Percentiles rank a stretch among this genome's conserved stretches.
phyloP scores from a whole-genome alignment of 352 stramenopile species.

The Globisporangium polare region DNA sequence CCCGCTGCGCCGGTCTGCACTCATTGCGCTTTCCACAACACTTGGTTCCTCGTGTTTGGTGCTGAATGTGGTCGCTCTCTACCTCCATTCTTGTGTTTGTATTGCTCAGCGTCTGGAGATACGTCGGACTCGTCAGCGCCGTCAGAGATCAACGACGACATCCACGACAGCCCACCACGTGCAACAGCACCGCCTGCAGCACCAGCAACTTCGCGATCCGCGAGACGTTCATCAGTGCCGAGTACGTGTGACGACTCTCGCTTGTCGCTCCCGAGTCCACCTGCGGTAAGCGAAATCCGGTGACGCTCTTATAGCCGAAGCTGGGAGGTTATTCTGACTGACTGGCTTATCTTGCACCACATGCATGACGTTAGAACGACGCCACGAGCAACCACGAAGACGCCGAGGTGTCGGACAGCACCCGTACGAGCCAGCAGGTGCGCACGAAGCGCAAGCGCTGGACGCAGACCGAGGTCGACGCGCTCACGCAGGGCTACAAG shows the following conservation, averaged over 20 bases:
- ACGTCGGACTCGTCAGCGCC: slow-evolving; percentile 2
- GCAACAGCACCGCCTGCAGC: neutral
- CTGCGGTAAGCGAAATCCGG: neutral
- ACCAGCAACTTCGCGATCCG: neutral
- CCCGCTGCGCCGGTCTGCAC: no score
- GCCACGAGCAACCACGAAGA: slow-evolving; percentile 11
- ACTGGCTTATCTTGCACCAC: neutral
- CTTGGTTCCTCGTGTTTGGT: neutral
- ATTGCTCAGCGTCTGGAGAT: slow-evolving; percentile 5
- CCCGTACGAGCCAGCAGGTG: slow-evolving; percentile 13
- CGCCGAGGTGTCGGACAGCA: neutral
- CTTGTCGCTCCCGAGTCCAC: neutral
- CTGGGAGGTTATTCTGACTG: neutral
- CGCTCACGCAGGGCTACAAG: slow-evolving; percentile 53
- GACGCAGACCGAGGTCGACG: slow-evolving; percentile 48
- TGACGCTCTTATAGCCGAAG: neutral
- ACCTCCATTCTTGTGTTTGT: no score
- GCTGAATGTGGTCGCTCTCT: no score
- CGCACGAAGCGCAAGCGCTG: slow-evolving; percentile 38
- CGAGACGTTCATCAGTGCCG: neutral
- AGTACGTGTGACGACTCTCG: neutral
- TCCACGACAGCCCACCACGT: neutral
- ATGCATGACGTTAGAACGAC: neutral
- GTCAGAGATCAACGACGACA: slow-evolving; percentile 8
- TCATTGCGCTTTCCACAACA: no score